Evolutionary conservation across 768 basidiomycete genomes (phyloP).

Genomic region (Lactifluus volemus): DNA sequence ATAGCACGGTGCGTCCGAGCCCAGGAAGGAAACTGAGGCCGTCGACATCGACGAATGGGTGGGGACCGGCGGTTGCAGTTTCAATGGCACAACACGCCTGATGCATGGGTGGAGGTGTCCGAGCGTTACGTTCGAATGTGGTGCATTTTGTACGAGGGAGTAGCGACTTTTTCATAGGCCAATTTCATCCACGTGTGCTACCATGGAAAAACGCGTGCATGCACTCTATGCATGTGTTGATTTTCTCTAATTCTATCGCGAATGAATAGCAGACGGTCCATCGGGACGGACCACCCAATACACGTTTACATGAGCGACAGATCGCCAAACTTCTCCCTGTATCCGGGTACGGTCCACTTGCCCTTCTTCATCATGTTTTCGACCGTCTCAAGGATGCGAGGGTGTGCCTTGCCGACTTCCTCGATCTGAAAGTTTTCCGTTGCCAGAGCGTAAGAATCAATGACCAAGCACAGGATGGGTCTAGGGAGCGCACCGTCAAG

Average conservation of each 20-base stretch:
- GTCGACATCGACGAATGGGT: not conserved
- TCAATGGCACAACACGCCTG: not conserved
- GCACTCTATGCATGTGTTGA: not conserved
- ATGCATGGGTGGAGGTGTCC: not conserved
- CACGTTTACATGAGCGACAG: slow-evolving; percentile 72
- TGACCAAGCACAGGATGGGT: not conserved
- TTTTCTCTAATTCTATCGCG: slow-evolving; percentile 7
- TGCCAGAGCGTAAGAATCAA: not conserved
- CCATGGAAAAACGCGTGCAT: not conserved
- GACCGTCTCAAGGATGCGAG: slow-evolving; percentile 82
- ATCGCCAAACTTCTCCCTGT: slow-evolving; percentile 96
- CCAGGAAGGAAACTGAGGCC: not conserved
- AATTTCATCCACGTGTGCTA: not conserved
- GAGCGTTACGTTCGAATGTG: not conserved
- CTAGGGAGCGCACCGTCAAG: slow-evolving; percentile 59
- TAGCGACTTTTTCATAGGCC: not conserved
- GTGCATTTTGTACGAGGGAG: not conserved
- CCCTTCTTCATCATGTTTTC: slow-evolving; percentile 96
- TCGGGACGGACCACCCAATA: not conserved
- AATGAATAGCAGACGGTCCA: not conserved
- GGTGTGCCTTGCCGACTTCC: slow-evolving; percentile 88
- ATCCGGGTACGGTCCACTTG: slow-evolving; percentile 96
- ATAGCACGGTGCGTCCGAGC: slow-evolving; percentile 2
- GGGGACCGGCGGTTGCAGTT: not conserved
- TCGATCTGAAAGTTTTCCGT: slow-evolving; percentile 45